These are phyloP conservation scores for Lycium barbarum DNA, from an alignment of 257 asterid genomes.

Conservation along the genomic window DNA sequence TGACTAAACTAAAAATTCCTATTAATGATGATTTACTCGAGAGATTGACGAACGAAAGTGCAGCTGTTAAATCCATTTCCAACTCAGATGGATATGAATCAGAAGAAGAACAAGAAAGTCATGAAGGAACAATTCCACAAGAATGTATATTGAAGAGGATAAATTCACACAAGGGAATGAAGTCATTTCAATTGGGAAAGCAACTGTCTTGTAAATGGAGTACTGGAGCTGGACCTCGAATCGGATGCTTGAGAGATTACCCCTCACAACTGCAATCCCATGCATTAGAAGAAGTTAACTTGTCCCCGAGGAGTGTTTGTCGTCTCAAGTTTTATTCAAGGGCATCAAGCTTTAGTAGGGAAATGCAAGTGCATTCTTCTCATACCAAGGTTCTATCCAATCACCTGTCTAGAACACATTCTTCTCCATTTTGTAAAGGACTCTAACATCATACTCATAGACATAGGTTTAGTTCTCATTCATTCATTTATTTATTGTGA, in stretches of 20 bases:
- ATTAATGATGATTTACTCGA: slow-evolving; percentile 37
- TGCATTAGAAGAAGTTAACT: slow-evolving; percentile 69
- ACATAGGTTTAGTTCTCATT: slow-evolving; percentile 37
- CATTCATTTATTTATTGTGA: slow-evolving; percentile 46
- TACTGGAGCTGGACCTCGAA: slow-evolving; percentile 92
- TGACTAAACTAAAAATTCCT: slow-evolving; percentile 45
- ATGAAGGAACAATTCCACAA: slow-evolving; percentile 52
- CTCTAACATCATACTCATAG: background rate
- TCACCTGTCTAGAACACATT: slow-evolving; percentile 36
- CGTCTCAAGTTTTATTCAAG: slow-evolving; percentile 51
- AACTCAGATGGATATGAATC: slow-evolving; percentile 43
- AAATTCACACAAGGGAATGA: slow-evolving; percentile 65
- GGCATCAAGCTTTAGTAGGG: slow-evolving; percentile 42
- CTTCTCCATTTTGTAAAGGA: slow-evolving; percentile 43
- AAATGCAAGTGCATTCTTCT: slow-evolving; percentile 26
- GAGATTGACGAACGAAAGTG: slow-evolving; percentile 35
- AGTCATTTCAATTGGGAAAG: slow-evolving; percentile 73
- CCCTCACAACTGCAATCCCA: slow-evolving; percentile 78
- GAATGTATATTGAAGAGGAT: slow-evolving; percentile 63
- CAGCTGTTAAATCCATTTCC: slow-evolving; percentile 30
- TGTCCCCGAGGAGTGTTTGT: slow-evolving; percentile 66
- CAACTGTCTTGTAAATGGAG: slow-evolving; percentile 87
- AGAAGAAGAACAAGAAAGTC: slow-evolving; percentile 38
- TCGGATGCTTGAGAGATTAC: slow-evolving; percentile 81
- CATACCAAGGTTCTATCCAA: slow-evolving; percentile 38